Base-by-base conservation (phyloP, 2,329 filamentous ascomycete genomes). In the Microdochium nivale region DNA sequence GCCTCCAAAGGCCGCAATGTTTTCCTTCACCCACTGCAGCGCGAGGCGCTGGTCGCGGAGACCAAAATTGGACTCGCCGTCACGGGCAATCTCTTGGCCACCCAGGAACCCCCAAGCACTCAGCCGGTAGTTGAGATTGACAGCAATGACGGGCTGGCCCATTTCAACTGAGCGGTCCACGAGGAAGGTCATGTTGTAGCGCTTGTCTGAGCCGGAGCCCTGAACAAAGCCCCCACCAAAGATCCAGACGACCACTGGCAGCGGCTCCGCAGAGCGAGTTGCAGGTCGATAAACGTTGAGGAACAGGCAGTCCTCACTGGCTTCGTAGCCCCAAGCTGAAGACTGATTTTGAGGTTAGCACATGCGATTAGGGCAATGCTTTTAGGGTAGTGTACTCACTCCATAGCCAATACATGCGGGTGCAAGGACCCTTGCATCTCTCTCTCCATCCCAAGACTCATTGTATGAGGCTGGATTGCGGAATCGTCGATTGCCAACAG, bases 121-220 rank as follows among this genome's bases (percentile, higher is more conserved):
- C 25, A 78, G 65, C 21, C 77, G 68, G 56, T 79, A 79, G 57
- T 79, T 78, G 53, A 80, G 65, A 4, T 68, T 71, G 3, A 77
- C 73, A 2, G 67, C 75, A 25, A 80, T 70, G 47, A 80, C 72
- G 0, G 74, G 76, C 54, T 73, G 75, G 51, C 67, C 66, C 44
- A 75, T 72, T 37, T 67, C 59, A 3, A 72, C 68, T 0, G 73
- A 72, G 47, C 76, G 72, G 11, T 72, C 62, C 13, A 86, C 77
- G 49, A 85, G 77, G 55, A 75, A 79, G 35, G 75, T 78, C 52
- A 84, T 69, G 60, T 86, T 86, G 61, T 86, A 86, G 27, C 80
- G 71, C 23, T 72, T 60, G 51, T 78, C 74, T 58, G 58, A 16
- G 66, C 56, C 54, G 14, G 56, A 52, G 21, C 58, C 60, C 51